phyloP scores from a whole-genome alignment of 1,139 yeast species.

The Arxiozyma telluris region DNA sequence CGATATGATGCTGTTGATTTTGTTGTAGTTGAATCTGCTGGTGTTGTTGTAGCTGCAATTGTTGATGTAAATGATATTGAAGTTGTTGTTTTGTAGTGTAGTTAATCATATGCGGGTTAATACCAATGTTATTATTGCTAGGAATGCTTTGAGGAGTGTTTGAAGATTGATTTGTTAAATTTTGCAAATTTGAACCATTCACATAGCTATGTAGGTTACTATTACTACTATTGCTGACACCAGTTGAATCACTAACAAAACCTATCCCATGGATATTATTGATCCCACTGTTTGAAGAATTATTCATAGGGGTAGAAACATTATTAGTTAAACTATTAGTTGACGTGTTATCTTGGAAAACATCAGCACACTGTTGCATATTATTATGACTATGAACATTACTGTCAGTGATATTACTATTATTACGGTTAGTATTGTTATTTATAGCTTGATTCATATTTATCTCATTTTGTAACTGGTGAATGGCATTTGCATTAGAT shows the following conservation, averaged over 20 bases:
- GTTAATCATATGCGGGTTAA: not conserved
- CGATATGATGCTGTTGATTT: conserved; percentile 18
- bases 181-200: not conserved
- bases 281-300: not conserved
- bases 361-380: not conserved
- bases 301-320: not conserved
- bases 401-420: not conserved
- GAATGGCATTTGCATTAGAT: not conserved
- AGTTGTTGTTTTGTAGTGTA: conserved; percentile 10
- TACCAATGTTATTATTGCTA: not conserved
- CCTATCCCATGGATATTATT: not conserved
- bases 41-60: conserved; percentile 17
- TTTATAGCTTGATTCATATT: not conserved
- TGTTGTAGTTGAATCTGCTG: conserved; percentile 15
- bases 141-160: not conserved
- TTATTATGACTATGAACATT: not conserved
- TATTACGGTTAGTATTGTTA: no score
- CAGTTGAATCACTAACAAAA: not conserved
- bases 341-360: not conserved
- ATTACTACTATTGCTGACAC: not conserved
- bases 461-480: not conserved
- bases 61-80: conserved; percentile 16
- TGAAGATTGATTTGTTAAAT: not conserved
- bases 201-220: not conserved
- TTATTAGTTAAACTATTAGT: not conserved